Base-by-base conservation (phyloP, 345 rosid genomes). In the Acer yangbiense region DNA sequence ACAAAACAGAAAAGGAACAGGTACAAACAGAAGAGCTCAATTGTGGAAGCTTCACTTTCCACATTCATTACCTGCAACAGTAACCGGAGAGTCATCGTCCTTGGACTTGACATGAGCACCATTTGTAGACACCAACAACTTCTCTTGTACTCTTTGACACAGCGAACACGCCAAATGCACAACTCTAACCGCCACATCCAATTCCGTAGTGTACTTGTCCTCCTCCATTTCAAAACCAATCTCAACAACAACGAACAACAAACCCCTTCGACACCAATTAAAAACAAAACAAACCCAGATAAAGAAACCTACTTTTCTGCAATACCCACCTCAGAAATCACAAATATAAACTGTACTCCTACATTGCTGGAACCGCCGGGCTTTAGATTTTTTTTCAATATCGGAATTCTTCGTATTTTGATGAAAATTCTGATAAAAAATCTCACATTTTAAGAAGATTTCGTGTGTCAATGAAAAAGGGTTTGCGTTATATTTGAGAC, bases 81-180 rank as follows among this genome's bases (percentile, higher is more conserved):
- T 94, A 72, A 94, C 98, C 65, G 88, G 98, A 54, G 98, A 94
- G 81, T 94, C 90, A 81, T 94, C 98, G 65, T 87, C 96, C 84
- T 94, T 94, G 32, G 97, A 82, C 83, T 79, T 71, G 60, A 94
- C 89, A 63, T 84, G 87, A 21, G 21, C 85, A 29, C 73, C 77
- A 65, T 75, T 65, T n/a, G 73, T 55, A 0, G 91, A 83, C 73
- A 83, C 72, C 73, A 83, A 70, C 78, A 94, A 81, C 70, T 89
- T 78, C 71, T 84, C 80, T 69, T 94, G 97, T 79, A 93, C 97
- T 82, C 83, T 85, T 78, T 86, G 94, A 76, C 97, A 93, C 64
- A 94, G 90, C 46, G 93, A 85, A 82, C 95, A 89, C 29, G 97
- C 93, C 83, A 94, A 82, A 78, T 93, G 97, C 35, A 93, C 95